These are phyloP conservation scores for Escallonia rubra DNA, from an alignment of 129 eudicot genomes.

Conservation along the genomic window DNA sequence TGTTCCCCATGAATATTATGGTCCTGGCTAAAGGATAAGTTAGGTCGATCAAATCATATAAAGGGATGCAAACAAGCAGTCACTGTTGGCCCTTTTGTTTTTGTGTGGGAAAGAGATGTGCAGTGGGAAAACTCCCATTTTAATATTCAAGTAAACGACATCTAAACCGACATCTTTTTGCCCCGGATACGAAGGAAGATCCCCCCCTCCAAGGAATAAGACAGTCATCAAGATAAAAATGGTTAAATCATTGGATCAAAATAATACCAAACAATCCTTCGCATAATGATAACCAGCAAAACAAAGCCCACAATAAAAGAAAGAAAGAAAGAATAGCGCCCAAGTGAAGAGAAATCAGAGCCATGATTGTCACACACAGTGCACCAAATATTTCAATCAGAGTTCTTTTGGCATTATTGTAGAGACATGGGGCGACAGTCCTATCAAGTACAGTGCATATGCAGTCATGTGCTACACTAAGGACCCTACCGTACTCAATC, in stretches of 20 bases:
- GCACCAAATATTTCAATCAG: too few relatives aligned
- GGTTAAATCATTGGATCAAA: constrained; percentile 13
- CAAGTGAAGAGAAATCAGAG: constrained; percentile 17
- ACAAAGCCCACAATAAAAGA: constrained; percentile 19
- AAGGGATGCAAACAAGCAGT: constrained; percentile 19
- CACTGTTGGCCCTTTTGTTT: constrained; percentile 23
- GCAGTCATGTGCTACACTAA: too few relatives aligned
- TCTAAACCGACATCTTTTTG: constrained; percentile 26
- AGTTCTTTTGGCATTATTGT: too few relatives aligned
- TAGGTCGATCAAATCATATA: constrained; percentile 6
- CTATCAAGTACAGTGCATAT: too few relatives aligned
- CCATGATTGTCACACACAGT: constrained; percentile 13
- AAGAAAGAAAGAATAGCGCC: constrained; percentile 10
- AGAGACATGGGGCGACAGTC: too few relatives aligned
- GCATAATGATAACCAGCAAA: constrained; percentile 12
- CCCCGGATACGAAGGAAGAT: constrained; percentile 40
- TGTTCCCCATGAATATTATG: background rate
- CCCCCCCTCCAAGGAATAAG: constrained; percentile 24
- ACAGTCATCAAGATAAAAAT: constrained; percentile 21
- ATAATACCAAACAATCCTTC: constrained; percentile 6
- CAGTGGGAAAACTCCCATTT: constrained; percentile 7
- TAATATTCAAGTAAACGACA: constrained; percentile 24
- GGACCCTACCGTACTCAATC: too few relatives aligned
- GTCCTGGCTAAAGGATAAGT: constrained; percentile 9
- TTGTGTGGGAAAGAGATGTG: constrained; percentile 4